Evolutionary conservation across 2,329 filamentous ascomycete genomes (phyloP).

Genomic region (Penicillium polonicum): DNA sequence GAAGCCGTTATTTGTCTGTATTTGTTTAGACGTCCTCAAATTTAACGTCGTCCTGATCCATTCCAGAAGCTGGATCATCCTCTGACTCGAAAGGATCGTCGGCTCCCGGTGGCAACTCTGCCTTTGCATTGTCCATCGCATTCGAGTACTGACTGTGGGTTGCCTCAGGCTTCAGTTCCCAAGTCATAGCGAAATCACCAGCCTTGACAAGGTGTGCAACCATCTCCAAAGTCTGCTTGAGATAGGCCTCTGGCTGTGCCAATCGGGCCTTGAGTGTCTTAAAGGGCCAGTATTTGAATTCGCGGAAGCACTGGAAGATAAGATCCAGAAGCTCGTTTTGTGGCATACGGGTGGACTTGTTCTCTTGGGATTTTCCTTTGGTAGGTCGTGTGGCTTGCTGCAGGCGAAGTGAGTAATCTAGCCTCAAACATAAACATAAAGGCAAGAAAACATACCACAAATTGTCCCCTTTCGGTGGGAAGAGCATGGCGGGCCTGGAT

Average conservation of each 20-base stretch:
- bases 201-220: conserved; percentile 80
- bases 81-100: conserved; percentile 52
- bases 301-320: conserved; percentile 78
- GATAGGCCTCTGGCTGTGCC: conserved; percentile 87
- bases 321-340: conserved; percentile 83
- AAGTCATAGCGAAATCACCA: conserved; percentile 81
- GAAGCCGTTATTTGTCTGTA: conserved; percentile 1
- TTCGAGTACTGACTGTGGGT: conserved; percentile 52
- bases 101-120: conserved; percentile 50
- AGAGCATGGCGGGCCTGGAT: conserved; percentile 60
- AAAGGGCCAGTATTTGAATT: conserved; percentile 93
- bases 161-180: conserved; percentile 74
- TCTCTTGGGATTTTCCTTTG: conserved; percentile 58
- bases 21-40: conserved; percentile 69
- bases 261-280: conserved; percentile 74
- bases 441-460: conserved; percentile 40
- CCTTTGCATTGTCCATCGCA: conserved; percentile 50
- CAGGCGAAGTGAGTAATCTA: conserved; percentile 26
- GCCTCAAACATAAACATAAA: not conserved
- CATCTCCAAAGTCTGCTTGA: conserved; percentile 79
- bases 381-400: conserved; percentile 55
- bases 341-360: conserved; percentile 87
- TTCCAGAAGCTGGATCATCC: conserved; percentile 49
- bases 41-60: conserved; percentile 65
- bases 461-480: conserved; percentile 42